Evolutionary conservation across 2,329 filamentous ascomycete genomes (phyloP).

Genomic region (Monilinia vaccinii-corymbosi): DNA sequence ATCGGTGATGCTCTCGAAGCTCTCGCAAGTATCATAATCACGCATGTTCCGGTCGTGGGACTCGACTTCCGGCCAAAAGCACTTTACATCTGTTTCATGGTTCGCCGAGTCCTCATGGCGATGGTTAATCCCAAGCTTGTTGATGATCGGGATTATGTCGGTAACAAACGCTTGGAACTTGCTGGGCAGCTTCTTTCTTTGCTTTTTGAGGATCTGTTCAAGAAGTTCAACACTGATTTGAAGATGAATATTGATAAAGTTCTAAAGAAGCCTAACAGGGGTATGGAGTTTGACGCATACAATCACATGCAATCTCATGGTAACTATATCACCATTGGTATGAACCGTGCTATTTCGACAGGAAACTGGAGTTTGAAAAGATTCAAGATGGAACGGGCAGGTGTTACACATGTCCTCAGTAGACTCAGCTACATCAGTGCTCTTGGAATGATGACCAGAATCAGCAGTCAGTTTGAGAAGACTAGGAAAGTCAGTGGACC

Average conservation of each 20-base stretch:
- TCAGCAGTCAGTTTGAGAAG: constrained; percentile 98
- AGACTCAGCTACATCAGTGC: constrained; percentile 93
- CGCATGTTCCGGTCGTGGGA: constrained; percentile 84
- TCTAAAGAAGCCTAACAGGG: constrained; percentile 84
- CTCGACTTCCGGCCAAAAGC: constrained; percentile 97
- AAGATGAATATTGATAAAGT: constrained; percentile 94
- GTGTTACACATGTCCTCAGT: constrained; percentile 92
- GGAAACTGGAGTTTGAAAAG: constrained; percentile 97
- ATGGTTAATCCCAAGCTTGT: constrained; percentile 82
- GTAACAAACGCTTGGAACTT: constrained; percentile 91
- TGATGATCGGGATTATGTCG: constrained; percentile 94
- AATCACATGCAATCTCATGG: constrained; percentile 77
- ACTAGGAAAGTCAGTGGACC: constrained; percentile 94
- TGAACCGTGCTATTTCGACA: constrained; percentile 93
- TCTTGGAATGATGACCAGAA: constrained; percentile 98
- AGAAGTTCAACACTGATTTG: constrained; percentile 81
- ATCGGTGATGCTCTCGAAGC: constrained; percentile 90
- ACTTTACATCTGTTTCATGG: constrained; percentile 94
- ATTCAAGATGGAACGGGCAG: constrained; percentile 97
- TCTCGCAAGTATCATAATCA: constrained; percentile 84
- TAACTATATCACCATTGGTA: constrained; percentile 79
- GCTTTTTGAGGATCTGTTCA: constrained; percentile 96
- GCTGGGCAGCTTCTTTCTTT: constrained; percentile 90
- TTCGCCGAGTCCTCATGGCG: constrained; percentile 89
- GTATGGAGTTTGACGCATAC: constrained; percentile 78